Base-by-base conservation (phyloP, 2,329 filamentous ascomycete genomes). In the Thielaviopsis ethacetica region DNA sequence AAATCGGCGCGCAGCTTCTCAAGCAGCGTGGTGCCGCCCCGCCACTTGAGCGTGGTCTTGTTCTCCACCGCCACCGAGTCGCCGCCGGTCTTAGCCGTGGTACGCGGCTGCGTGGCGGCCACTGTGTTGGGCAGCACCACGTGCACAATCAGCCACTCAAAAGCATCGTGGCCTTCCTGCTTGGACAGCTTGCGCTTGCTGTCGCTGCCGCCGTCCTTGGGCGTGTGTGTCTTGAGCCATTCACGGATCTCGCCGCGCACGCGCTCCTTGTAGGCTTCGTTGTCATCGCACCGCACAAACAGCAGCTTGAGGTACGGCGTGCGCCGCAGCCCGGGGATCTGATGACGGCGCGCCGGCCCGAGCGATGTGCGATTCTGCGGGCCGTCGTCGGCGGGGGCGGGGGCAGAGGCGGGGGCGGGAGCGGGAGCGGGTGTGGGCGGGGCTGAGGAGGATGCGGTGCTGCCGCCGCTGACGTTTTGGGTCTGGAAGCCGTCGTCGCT, bases 271-370 rank as follows among this genome's bases (percentile, higher is more conserved):
- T 98, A 98, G 9, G 83, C 83, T 54, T 98, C 94, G 66, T 90
- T 95, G 68, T 98, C 93, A 72, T 97, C 93, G 72, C 93, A 97
- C 67, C 91, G 82, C 57, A 98, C 78, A 1, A 98, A 74, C 60
- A 91, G 85, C 6, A 98, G 74, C 69, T 95, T 97, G 61, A 98
- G 76, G 69, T 98, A 98, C 0, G 94, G 90, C 0, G 91, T 97
- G 62, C 88, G 87, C 47, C 91, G 85, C 59, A 98, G 73, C 3
- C 93, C 94, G 1, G 93, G 93, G 58, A 98, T 97, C 68, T 98
- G 93, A 68, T 98, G 93, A 55, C 93, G 80, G 54, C 91, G 81
- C 63, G 81, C 78, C 63, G 79, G 79, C 38, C 73, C 63, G 0
- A 65, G 72, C 9, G 51, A 54, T 17, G 51, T 19, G 13, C 49